Evolutionary conservation across 192 early-diverging fungal genomes (phyloP).

Genomic region (Globomyces pollinis-pini): DNA sequence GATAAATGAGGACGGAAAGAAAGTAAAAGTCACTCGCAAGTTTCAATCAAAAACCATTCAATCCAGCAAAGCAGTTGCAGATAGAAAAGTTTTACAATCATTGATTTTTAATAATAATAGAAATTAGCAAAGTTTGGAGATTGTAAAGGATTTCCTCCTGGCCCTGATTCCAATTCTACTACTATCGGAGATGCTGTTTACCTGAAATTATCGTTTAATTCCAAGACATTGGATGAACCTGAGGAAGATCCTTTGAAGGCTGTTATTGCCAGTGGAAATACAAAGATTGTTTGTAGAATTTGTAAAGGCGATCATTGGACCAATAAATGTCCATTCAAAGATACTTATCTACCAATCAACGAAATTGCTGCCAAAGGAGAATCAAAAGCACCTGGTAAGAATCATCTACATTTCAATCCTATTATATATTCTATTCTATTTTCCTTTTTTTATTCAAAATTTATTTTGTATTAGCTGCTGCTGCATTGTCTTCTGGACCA

Average conservation of each 20-base stretch:
- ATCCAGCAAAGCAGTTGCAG: constrained; percentile 69
- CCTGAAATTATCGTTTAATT: constrained; percentile 71
- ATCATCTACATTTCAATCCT: constrained; percentile 1
- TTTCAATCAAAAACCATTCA: constrained; percentile 58
- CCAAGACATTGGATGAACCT: constrained; percentile 56
- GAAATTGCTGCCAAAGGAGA: constrained; percentile 36
- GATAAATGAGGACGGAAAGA: constrained; percentile 85
- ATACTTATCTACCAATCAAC: constrained; percentile 74
- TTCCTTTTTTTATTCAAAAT: no score
- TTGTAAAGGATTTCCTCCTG: constrained; percentile 64
- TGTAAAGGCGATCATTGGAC: constrained; percentile 98
- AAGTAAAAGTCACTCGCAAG: constrained; percentile 79
- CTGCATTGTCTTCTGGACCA: constrained; percentile 23
- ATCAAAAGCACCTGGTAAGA: constrained; percentile 3
- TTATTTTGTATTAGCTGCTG: not conserved
- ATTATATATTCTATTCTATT: constrained; percentile 13
- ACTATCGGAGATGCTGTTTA: constrained; percentile 77
- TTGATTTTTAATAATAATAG: constrained; percentile 18
- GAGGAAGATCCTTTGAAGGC: constrained; percentile 54
- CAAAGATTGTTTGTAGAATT: constrained; percentile 89
- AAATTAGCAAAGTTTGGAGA: constrained; percentile 92
- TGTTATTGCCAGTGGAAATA: constrained; percentile 50
- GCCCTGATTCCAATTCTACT: constrained; percentile 84
- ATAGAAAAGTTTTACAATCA: constrained; percentile 75
- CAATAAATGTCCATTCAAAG: constrained; percentile 96